A percentile compares a stretch with the other conserved stretches of the same genome.
phyloP scores from a whole-genome alignment of 306 rosid genomes.

The Vigna radiata region DNA sequence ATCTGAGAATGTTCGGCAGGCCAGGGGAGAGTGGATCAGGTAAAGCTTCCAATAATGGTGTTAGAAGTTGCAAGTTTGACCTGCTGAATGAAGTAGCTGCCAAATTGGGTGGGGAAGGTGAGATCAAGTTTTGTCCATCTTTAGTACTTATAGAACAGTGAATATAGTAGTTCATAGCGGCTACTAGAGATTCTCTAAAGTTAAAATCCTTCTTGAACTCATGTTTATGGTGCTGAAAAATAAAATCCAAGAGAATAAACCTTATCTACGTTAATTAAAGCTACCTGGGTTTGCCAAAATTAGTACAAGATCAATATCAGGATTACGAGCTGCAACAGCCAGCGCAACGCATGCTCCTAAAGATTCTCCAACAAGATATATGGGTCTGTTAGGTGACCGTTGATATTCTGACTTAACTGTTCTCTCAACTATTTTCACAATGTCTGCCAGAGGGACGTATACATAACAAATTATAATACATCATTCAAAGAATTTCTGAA shows the following conservation, averaged over 20 bases:
- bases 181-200: too few relatives aligned
- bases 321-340: slow-evolving; percentile 81
- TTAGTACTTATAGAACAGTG: not conserved
- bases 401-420: slow-evolving; percentile 62
- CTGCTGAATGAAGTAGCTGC: slow-evolving; percentile 80
- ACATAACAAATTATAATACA: slow-evolving; percentile 28
- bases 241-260: slow-evolving; percentile 15
- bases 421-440: slow-evolving; percentile 75
- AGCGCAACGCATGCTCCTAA: slow-evolving; percentile 91
- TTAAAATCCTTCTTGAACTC: not conserved
- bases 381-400: slow-evolving; percentile 71
- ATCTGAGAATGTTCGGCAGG: slow-evolving; percentile 61
- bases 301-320: slow-evolving; percentile 79
- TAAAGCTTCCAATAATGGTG: slow-evolving; percentile 65
- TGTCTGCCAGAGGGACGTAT: slow-evolving; percentile 55
- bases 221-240: slow-evolving; percentile 11
- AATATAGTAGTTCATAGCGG: too few relatives aligned
- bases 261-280: slow-evolving; percentile 1
- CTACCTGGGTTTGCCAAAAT: slow-evolving; percentile 88
- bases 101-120: slow-evolving; percentile 42
- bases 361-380: slow-evolving; percentile 88
- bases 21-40: slow-evolving; percentile 60
- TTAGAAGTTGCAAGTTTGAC: slow-evolving; percentile 64
- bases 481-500: slow-evolving; percentile 6
- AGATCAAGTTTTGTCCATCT: slow-evolving; percentile 18